phyloP scores from a whole-genome alignment of 768 basidiomycete species.

The Suillus clintonianus region DNA sequence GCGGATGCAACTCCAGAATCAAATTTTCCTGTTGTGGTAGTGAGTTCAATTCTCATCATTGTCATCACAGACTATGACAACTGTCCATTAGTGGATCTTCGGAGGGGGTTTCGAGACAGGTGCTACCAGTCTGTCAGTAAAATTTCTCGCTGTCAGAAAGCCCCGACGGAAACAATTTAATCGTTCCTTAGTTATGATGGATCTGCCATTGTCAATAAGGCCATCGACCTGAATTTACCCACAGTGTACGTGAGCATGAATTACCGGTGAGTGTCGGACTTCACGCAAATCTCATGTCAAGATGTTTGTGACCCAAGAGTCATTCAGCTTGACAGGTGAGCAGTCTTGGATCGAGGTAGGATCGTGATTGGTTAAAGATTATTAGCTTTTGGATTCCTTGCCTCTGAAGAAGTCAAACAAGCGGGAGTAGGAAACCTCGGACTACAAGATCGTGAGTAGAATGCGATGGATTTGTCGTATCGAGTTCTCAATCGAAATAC shows the following conservation, averaged over 20 bases:
- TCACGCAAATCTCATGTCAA: background rate
- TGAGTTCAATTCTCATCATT: conserved; percentile 27
- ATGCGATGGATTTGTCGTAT: background rate
- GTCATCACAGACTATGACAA: background rate
- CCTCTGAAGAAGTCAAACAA: conserved; percentile 38
- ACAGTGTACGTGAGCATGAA: conserved; percentile 43
- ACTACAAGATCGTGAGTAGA: conserved; percentile 42
- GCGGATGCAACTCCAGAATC: conserved; percentile 37
- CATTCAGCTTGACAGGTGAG: conserved; percentile 15
- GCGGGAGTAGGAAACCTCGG: conserved; percentile 51
- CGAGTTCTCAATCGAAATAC: background rate
- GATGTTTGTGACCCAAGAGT: background rate
- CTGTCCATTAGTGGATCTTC: conserved; percentile 30
- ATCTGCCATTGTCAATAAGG: conserved; percentile 31
- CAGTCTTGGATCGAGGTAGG: background rate
- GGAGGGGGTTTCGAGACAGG: conserved; percentile 40
- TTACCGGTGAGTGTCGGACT: conserved; percentile 34
- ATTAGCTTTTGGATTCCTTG: conserved; percentile 43
- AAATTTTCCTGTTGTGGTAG: conserved; percentile 56
- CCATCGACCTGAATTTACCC: conserved; percentile 32
- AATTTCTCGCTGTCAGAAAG: background rate
- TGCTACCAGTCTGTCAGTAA: conserved; percentile 14
- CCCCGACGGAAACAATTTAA: background rate
- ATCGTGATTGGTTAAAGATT: background rate
- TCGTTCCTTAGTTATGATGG: conserved; percentile 12